Evolutionary conservation across 352 stramenopile genomes (phyloP).

Genomic region (Phytophthora multivora): DNA sequence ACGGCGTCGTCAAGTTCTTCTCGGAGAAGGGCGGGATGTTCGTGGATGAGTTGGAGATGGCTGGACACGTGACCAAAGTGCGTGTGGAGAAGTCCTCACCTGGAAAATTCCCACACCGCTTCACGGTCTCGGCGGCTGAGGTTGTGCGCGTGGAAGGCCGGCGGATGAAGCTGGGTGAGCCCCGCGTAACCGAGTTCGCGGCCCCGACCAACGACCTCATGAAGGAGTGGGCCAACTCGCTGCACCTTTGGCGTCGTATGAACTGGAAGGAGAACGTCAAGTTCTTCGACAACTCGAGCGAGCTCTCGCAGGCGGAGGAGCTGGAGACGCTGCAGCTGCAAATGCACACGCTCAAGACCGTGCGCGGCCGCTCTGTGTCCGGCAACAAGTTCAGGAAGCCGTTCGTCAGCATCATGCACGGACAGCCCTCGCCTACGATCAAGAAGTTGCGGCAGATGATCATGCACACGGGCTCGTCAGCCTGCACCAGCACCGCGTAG

Average conservation of each 20-base stretch:
- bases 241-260: slow-evolving; percentile 86
- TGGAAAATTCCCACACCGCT: slow-evolving; percentile 77
- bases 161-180: slow-evolving; percentile 77
- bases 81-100: slow-evolving; percentile 68
- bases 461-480: slow-evolving; percentile 44
- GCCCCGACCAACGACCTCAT: slow-evolving; percentile 76
- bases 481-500: slow-evolving; percentile 44
- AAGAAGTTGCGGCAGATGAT: slow-evolving; percentile 75
- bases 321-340: slow-evolving; percentile 57
- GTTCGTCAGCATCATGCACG: slow-evolving; percentile 63
- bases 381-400: slow-evolving; percentile 56
- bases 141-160: slow-evolving; percentile 79
- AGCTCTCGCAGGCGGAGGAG: slow-evolving; percentile 65
- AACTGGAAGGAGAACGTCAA: slow-evolving; percentile 90
- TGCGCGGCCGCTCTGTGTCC: slow-evolving; percentile 42
- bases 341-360: slow-evolving; percentile 62
- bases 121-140: slow-evolving; percentile 66
- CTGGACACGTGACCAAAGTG: slow-evolving; percentile 77
- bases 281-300: slow-evolving; percentile 70
- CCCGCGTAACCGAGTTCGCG: slow-evolving; percentile 67
- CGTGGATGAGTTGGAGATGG: slow-evolving; percentile 65
- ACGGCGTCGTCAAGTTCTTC: slow-evolving; percentile 75
- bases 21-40: slow-evolving; percentile 75
- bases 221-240: slow-evolving; percentile 86
- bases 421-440: slow-evolving; percentile 62